Percentiles rank a stretch among this genome's conserved stretches.
These are phyloP conservation scores for Kluyveromyces marxianus DNA, from an alignment of 1,139 yeast genomes.

Conservation along the genomic window DNA sequence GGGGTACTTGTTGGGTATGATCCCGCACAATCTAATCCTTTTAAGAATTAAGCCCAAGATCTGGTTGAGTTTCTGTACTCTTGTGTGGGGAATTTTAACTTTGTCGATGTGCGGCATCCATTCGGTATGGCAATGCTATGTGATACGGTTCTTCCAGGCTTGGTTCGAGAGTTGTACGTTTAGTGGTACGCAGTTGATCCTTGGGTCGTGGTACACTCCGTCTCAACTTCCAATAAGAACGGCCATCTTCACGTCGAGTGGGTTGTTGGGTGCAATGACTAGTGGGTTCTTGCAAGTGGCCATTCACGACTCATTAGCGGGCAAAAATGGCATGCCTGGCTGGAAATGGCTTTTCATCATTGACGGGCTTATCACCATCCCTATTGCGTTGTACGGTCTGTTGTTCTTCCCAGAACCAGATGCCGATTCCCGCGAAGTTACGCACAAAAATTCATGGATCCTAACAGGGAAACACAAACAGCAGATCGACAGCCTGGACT, in stretches of 20 bases:
- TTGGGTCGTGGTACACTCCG: slow-evolving; percentile 49
- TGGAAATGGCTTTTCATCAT: slow-evolving; percentile 68
- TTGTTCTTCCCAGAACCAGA: slow-evolving; percentile 44
- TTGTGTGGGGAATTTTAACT: slow-evolving; percentile 50
- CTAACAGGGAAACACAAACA: slow-evolving; percentile 5
- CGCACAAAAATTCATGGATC: slow-evolving; percentile 1
- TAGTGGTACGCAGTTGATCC: slow-evolving; percentile 44
- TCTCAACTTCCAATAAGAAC: slow-evolving; percentile 42
- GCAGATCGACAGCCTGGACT: slow-evolving; percentile 34
- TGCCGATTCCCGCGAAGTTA: neutral
- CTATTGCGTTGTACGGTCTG: slow-evolving; percentile 47
- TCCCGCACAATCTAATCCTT: slow-evolving; percentile 48
- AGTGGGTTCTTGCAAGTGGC: slow-evolving; percentile 59
- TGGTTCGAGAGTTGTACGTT: slow-evolving; percentile 50
- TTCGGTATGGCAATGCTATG: slow-evolving; percentile 40
- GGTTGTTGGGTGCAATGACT: slow-evolving; percentile 45
- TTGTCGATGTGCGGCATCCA: slow-evolving; percentile 42
- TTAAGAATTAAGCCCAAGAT: slow-evolving; percentile 46
- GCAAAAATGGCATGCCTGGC: slow-evolving; percentile 43
- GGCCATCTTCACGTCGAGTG: slow-evolving; percentile 47
- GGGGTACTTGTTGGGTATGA: slow-evolving; percentile 51
- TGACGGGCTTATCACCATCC: slow-evolving; percentile 50
- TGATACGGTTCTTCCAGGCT: slow-evolving; percentile 48
- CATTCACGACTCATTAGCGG: slow-evolving; percentile 43
- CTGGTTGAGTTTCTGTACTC: slow-evolving; percentile 48